These are phyloP conservation scores for Suhomyces maxii DNA, from an alignment of 1,139 yeast genomes.

Conservation along the genomic window DNA sequence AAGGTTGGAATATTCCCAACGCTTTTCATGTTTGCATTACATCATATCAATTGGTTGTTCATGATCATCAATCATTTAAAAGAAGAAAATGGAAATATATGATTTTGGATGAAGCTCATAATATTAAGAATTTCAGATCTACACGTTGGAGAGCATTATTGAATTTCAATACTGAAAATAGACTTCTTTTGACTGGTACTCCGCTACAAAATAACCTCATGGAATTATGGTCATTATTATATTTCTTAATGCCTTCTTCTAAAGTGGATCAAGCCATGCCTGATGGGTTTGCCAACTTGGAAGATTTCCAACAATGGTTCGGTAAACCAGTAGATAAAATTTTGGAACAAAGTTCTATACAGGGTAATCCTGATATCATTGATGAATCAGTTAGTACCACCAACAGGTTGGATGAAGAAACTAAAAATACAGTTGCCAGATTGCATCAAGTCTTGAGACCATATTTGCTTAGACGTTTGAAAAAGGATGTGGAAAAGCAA, in stretches of 20 bases:
- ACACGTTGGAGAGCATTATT: slow-evolving; percentile 96
- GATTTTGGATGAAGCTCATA: slow-evolving; percentile 98
- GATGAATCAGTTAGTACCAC: slow-evolving; percentile 44
- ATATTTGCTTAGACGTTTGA: slow-evolving; percentile 82
- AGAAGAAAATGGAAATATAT: slow-evolving; percentile 93
- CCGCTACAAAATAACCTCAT: slow-evolving; percentile 90
- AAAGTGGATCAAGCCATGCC: slow-evolving; percentile 75
- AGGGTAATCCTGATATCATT: slow-evolving; percentile 45
- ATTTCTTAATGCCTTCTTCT: slow-evolving; percentile 92
- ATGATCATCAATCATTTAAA: slow-evolving; percentile 91
- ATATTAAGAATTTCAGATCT: slow-evolving; percentile 92
- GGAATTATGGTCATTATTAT: slow-evolving; percentile 91
- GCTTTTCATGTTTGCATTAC: slow-evolving; percentile 97
- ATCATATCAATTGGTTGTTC: slow-evolving; percentile 93
- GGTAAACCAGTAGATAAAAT: slow-evolving; percentile 94
- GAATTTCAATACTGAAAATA: slow-evolving; percentile 87
- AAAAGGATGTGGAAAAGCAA: slow-evolving; percentile 96
- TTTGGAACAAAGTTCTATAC: slow-evolving; percentile 61
- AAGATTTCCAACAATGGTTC: slow-evolving; percentile 97
- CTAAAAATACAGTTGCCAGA: slow-evolving; percentile 80
- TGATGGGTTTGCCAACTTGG: slow-evolving; percentile 93
- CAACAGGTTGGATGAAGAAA: slow-evolving; percentile 57
- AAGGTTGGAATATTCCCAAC: slow-evolving; percentile 97
- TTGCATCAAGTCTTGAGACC: slow-evolving; percentile 94
- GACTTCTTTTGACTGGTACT: slow-evolving; percentile 90